phyloP scores from a whole-genome alignment of 106 monocot genomes.

The Apostasia shenzhenica region DNA sequence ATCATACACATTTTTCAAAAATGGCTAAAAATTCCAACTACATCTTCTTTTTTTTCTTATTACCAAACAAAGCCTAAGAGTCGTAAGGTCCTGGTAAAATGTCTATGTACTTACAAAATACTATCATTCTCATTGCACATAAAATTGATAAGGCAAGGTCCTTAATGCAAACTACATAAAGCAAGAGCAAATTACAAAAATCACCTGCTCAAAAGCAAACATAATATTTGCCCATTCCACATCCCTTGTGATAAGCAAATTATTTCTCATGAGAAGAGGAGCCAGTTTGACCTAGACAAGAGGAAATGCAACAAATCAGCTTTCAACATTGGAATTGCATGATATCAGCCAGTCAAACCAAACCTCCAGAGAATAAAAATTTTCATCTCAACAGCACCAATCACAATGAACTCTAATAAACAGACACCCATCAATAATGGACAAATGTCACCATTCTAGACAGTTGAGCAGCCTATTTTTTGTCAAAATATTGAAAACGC shows the following conservation, averaged over 20 bases:
- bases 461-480: no score
- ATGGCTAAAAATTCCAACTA: no score
- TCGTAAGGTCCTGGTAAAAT: no score
- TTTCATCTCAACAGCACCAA: not conserved
- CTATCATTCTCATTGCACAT: no score
- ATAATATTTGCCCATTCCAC: conserved; percentile 99
- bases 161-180: not conserved
- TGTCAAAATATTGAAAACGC: no score
- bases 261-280: conserved; percentile 70
- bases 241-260: conserved; percentile 90
- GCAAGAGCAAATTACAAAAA: not conserved
- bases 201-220: conserved; percentile 97
- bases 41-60: no score
- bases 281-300: conserved; percentile 51
- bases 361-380: not conserved
- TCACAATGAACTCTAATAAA: not conserved
- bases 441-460: not conserved
- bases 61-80: no score
- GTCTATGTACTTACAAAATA: no score
- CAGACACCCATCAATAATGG: not conserved
- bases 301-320: not conserved
- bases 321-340: not conserved
- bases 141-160: no score
- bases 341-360: not conserved
- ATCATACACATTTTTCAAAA: no score